Conservation (phyloP, 202 grass and related monocot species). For the Elaeis oleifera region DNA sequence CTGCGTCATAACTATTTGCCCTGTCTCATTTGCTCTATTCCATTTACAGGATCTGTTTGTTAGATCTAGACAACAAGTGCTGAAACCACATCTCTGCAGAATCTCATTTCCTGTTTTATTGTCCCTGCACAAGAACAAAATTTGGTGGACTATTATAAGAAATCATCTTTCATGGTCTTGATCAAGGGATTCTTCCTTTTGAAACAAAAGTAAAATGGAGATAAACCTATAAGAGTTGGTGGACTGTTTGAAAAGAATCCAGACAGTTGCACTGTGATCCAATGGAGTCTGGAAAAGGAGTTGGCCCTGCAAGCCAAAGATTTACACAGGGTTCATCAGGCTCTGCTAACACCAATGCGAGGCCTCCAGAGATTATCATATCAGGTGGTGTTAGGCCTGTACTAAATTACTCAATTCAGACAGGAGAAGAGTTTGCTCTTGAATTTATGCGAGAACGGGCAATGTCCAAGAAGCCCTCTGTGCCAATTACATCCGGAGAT, state of each 20-base stretch:
- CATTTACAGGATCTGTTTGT: too few species aligned
- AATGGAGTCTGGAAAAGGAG: conserved; percentile 51
- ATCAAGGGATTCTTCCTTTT: too few species aligned
- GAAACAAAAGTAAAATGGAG: too few species aligned
- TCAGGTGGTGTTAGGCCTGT: conserved; percentile 50
- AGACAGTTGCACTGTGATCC: neutral
- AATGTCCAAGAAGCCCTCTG: conserved; percentile 52
- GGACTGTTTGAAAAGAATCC: neutral
- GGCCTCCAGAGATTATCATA: conserved; percentile 28
- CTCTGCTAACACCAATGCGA: conserved; percentile 27
- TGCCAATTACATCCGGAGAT: conserved; percentile 38
- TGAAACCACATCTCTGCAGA: too few species aligned
- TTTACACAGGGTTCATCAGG: conserved; percentile 31
- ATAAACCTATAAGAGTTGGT: too few species aligned
- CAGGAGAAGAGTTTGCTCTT: conserved; percentile 83
- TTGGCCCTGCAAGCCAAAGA: conserved; percentile 28
- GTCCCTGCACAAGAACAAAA: too few species aligned
- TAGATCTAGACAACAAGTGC: too few species aligned
- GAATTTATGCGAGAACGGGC: conserved; percentile 91
- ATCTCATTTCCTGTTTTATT: too few species aligned
- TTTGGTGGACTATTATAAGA: too few species aligned
- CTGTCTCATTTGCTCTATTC: too few species aligned
- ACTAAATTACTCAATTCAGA: conserved; percentile 96
- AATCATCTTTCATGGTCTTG: too few species aligned
- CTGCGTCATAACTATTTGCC: too few species aligned